Percentiles rank a stretch among this genome's conserved stretches.
phyloP scores from a whole-genome alignment of 1,284 basidiomycete genomes.

The Cryptococcus amylolentus region DNA sequence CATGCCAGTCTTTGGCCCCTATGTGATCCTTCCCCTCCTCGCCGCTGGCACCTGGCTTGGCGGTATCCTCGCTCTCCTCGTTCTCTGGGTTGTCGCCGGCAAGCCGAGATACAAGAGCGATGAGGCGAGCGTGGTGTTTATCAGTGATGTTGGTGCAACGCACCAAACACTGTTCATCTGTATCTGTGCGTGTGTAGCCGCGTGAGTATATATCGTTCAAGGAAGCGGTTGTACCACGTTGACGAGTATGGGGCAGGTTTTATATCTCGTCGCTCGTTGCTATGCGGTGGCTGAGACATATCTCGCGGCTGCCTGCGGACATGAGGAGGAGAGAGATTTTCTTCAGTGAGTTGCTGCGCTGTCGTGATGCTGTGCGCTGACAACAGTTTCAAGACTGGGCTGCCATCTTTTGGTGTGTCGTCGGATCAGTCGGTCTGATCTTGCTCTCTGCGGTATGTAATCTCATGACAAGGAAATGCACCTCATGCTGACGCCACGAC shows the following conservation, averaged over 20 bases:
- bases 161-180: constrained; percentile 50
- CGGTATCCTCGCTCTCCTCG: constrained; percentile 44
- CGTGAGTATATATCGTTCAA: constrained; percentile 13
- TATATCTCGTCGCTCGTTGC: constrained; percentile 50
- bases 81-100: constrained; percentile 46
- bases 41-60: constrained; percentile 39
- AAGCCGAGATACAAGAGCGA: constrained; percentile 46
- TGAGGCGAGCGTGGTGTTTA: constrained; percentile 50
- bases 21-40: constrained; percentile 43
- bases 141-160: constrained; percentile 52
- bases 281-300: constrained; percentile 53
- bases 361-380: background rate
- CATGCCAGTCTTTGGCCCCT: constrained; percentile 45
- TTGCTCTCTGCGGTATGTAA: constrained; percentile 48
- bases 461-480: background rate
- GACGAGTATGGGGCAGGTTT: constrained; percentile 15
- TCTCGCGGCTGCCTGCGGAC: constrained; percentile 53
- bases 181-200: constrained; percentile 35
- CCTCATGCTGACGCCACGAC: background rate
- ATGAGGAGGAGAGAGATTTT: constrained; percentile 45
- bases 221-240: background rate
- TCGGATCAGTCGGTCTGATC: constrained; percentile 51
- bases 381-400: constrained; percentile 42
- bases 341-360: constrained; percentile 27
- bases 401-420: constrained; percentile 50